Evolutionary conservation across 2,329 filamentous ascomycete species (phyloP).

Genomic region (Sporothrix dimorphospora): DNA sequence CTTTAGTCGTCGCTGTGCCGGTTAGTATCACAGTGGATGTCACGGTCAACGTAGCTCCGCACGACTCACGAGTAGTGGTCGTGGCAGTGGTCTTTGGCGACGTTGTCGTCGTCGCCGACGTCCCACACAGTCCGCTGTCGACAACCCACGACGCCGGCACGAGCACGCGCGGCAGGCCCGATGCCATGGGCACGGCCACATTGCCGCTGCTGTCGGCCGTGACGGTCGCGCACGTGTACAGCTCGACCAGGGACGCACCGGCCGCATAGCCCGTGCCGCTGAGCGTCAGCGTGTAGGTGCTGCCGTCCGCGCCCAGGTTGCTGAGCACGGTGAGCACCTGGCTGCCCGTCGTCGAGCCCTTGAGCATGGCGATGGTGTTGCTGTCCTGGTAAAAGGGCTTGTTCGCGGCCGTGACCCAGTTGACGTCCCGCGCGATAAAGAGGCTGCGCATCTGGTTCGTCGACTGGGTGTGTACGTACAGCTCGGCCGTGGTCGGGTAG

Average conservation of each 20-base stretch:
- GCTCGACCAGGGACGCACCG: conserved; percentile 37
- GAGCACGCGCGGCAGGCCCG: conserved; percentile 30
- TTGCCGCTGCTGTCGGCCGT: conserved; percentile 44
- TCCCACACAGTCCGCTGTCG: conserved; percentile 41
- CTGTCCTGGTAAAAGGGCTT: conserved; percentile 35
- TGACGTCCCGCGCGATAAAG: conserved; percentile 33
- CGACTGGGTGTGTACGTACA: conserved; percentile 53
- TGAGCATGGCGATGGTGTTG: conserved; percentile 38
- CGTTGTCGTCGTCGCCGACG: conserved; percentile 36
- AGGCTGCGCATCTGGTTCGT: conserved; percentile 39
- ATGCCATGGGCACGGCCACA: conserved; percentile 49
- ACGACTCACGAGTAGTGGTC: too few species aligned
- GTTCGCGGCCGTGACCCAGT: conserved; percentile 33
- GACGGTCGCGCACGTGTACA: conserved; percentile 34
- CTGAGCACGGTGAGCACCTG: conserved; percentile 38
- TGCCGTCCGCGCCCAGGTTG: conserved; percentile 38
- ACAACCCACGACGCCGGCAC: conserved; percentile 36
- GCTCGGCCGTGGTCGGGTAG: conserved; percentile 50
- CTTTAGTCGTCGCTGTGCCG: too few species aligned
- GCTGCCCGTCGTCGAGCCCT: conserved; percentile 32
- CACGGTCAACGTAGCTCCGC: too few species aligned
- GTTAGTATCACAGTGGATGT: too few species aligned
- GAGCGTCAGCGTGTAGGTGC: conserved; percentile 35
- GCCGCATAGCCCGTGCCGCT: conserved; percentile 35
- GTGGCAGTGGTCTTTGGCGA: too few species aligned